phyloP scores from a whole-genome alignment of 2,329 filamentous ascomycete genomes.

The Fulvia fulva region DNA sequence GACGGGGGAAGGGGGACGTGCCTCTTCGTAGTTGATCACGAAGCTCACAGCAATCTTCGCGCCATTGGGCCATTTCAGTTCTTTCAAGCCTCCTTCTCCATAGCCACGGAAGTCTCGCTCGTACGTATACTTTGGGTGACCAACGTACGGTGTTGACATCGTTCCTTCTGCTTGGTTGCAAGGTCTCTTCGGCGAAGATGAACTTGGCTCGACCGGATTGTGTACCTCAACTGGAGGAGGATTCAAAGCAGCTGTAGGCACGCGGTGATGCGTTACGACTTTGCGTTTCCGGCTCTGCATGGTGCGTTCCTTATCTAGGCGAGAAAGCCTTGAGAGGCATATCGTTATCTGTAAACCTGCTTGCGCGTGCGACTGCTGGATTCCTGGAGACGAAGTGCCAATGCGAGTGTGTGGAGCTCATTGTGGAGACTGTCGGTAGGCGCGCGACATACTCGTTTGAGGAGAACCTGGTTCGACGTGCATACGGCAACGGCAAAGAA shows the following conservation, averaged over 20 bases:
- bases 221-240: not conserved
- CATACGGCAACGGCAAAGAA: not conserved
- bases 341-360: not conserved
- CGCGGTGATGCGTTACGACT: not conserved
- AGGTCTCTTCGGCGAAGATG: constrained; percentile 27
- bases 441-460: not conserved
- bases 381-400: not conserved
- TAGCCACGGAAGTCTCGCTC: constrained; percentile 29
- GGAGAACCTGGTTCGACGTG: not conserved
- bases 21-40: constrained; percentile 47
- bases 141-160: constrained; percentile 20
- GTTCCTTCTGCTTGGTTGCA: not conserved
- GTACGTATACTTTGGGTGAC: constrained; percentile 20
- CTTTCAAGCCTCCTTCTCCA: constrained; percentile 22
- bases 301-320: not conserved
- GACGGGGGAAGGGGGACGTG: constrained; percentile 1
- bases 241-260: not conserved
- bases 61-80: constrained; percentile 39
- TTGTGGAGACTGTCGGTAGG: not conserved
- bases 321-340: not conserved
- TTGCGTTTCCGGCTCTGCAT: not conserved
- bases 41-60: constrained; percentile 47
- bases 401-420: not conserved
- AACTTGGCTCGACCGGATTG: constrained; percentile 2
- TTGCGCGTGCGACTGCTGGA: not conserved